phyloP scores from a whole-genome alignment of 2,329 filamentous ascomycete genomes.

The Samsoniella hepiali region DNA sequence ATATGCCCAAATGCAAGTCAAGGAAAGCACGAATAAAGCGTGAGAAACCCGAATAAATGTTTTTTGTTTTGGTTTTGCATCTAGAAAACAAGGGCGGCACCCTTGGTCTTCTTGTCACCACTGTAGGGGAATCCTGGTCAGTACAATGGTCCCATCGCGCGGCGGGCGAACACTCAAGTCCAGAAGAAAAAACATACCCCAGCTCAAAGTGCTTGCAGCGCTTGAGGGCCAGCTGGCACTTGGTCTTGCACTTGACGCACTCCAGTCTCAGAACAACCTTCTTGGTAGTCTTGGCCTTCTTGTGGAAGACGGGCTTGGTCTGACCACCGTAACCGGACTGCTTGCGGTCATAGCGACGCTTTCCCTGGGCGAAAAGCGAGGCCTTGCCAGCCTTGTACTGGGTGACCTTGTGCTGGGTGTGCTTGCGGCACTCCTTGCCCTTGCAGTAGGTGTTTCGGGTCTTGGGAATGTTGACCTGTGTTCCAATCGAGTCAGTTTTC shows the following conservation, averaged over 20 bases:
- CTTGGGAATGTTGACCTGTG: slow-evolving; percentile 95
- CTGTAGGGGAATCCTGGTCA: slow-evolving; percentile 51
- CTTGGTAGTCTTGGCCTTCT: slow-evolving; percentile 99
- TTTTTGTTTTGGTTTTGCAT: slow-evolving; percentile 36
- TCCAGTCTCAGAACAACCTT: slow-evolving; percentile 99
- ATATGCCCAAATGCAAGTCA: slow-evolving; percentile 44
- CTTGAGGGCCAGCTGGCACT: slow-evolving; percentile 97
- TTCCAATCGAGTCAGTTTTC: slow-evolving; percentile 30
- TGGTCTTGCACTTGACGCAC: slow-evolving; percentile 97
- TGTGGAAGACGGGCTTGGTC: slow-evolving; percentile 99
- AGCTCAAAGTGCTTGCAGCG: slow-evolving; percentile 99
- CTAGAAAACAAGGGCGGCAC: slow-evolving; percentile 99
- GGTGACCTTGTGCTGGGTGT: slow-evolving; percentile 89
- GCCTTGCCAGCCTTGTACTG: slow-evolving; percentile 98
- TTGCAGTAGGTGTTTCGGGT: slow-evolving; percentile 97
- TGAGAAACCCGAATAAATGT: slow-evolving; percentile 36
- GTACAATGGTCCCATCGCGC: slow-evolving; percentile 26
- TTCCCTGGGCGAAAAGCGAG: slow-evolving; percentile 95
- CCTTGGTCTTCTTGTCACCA: slow-evolving; percentile 99
- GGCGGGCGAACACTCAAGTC: not conserved
- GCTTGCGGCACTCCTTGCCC: slow-evolving; percentile 89
- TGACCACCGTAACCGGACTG: slow-evolving; percentile 99
- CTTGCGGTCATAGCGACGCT: slow-evolving; percentile 99
- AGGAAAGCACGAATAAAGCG: slow-evolving; percentile 41
- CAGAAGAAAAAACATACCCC: slow-evolving; percentile 64